phyloP scores from a whole-genome alignment of 2,329 filamentous ascomycete species.

The Hyphodiscus sp. region DNA sequence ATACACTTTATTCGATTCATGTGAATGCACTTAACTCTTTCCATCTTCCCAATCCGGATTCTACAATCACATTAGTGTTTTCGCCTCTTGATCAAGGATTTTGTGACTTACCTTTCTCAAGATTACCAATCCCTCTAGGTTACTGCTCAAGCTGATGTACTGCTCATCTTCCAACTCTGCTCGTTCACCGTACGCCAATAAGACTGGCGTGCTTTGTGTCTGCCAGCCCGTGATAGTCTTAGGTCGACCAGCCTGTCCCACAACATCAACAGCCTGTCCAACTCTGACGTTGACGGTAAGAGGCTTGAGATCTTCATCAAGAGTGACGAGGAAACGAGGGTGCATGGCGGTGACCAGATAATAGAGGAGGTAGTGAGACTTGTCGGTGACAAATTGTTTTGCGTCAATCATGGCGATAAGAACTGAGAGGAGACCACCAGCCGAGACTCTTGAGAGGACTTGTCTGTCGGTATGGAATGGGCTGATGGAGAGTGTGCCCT shows the following conservation, averaged over 20 bases:
- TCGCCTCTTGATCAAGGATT: background rate
- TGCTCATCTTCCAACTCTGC: constrained; percentile 97
- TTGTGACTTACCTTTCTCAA: constrained; percentile 74
- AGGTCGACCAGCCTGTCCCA: constrained; percentile 90
- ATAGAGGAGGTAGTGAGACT: constrained; percentile 88
- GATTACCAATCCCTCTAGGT: constrained; percentile 90
- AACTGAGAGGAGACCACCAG: constrained; percentile 83
- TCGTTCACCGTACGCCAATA: constrained; percentile 89
- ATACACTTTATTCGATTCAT: constrained; percentile 29
- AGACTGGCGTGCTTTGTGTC: constrained; percentile 96
- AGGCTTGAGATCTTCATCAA: constrained; percentile 91
- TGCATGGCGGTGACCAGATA: constrained; percentile 96
- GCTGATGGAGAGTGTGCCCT: constrained; percentile 90
- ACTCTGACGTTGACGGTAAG: constrained; percentile 94
- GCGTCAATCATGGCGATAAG: constrained; percentile 92
- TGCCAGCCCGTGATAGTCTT: constrained; percentile 99
- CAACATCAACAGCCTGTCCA: constrained; percentile 95
- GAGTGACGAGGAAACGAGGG: constrained; percentile 89
- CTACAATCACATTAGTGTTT: constrained; percentile 29
- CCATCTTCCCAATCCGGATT: constrained; percentile 49
- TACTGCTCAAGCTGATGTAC: constrained; percentile 87
- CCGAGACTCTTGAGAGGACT: constrained; percentile 84
- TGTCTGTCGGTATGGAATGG: constrained; percentile 99
- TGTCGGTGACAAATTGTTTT: constrained; percentile 68
- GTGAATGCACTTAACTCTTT: constrained; percentile 31